Conservation (phyloP, 148 eudicot species). For the Suaeda aralocaspica region DNA sequence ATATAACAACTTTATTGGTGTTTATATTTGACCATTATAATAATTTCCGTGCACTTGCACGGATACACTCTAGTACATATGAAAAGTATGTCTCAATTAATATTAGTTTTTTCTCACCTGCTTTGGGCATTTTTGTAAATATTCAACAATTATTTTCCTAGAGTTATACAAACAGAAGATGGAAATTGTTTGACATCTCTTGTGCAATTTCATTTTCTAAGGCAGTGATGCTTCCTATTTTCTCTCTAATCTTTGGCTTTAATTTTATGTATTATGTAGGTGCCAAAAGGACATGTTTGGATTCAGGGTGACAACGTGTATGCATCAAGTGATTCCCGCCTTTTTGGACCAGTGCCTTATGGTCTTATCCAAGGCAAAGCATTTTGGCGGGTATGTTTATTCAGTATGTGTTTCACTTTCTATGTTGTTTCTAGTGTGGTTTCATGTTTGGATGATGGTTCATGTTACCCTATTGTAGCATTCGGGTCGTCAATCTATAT, state of each 20-base stretch:
- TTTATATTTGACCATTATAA: no score
- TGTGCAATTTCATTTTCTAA: neutral
- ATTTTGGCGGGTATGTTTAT: slow-evolving; percentile 56
- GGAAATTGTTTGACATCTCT: neutral
- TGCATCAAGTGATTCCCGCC: slow-evolving; percentile 73
- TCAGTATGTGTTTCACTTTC: neutral
- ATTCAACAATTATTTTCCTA: neutral
- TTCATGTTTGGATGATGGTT: neutral
- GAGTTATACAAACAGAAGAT: neutral
- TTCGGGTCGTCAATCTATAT: no score
- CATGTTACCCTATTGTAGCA: no score
- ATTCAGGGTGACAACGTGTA: slow-evolving; percentile 83
- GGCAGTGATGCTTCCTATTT: neutral
- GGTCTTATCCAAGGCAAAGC: slow-evolving; percentile 80
- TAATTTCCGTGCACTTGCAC: no score
- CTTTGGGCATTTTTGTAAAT: neutral
- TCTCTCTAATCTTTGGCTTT: neutral
- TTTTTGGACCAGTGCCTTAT: slow-evolving; percentile 75
- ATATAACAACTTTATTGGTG: no score
- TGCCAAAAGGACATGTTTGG: slow-evolving; percentile 93
- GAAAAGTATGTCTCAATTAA: neutral
- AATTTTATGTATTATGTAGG: slow-evolving; percentile 31
- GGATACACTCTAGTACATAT: neutral
- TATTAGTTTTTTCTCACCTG: neutral
- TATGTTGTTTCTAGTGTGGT: neutral